Conservation (phyloP, 345 rosid species). For the Lenwebbia sp. region DNA sequence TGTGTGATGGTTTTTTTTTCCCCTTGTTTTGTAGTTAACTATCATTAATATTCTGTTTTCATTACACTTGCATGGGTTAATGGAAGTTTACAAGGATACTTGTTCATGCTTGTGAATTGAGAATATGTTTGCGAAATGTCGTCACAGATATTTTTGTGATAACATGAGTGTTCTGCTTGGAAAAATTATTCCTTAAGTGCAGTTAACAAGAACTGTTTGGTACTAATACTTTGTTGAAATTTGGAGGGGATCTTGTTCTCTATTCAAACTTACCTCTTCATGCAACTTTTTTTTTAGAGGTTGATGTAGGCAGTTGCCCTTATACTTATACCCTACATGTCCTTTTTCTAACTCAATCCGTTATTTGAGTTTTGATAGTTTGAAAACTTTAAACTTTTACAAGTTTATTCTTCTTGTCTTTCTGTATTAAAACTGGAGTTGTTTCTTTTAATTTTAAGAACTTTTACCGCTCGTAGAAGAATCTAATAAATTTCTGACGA, state of each 20-base stretch:
- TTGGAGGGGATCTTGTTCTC: not conserved
- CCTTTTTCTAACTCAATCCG: not conserved
- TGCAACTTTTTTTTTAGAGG: not conserved
- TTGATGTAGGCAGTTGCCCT: not conserved
- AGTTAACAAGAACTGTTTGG: not conserved
- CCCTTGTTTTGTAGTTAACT: not conserved
- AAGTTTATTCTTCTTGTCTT: not conserved
- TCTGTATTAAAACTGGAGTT: not conserved
- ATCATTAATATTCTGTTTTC: not conserved
- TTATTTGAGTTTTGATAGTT: not conserved
- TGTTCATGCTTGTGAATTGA: not conserved
- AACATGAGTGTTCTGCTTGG: not conserved
- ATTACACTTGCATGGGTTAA: not conserved
- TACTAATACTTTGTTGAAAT: not conserved
- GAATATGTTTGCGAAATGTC: not conserved
- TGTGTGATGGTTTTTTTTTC: not conserved
- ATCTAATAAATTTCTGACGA: not conserved
- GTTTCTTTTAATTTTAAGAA: not conserved
- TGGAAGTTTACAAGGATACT: not conserved
- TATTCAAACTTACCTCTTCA: not conserved
- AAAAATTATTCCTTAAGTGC: not conserved
- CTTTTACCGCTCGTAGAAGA: not conserved
- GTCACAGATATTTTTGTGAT: not conserved
- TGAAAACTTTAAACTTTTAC: not conserved
- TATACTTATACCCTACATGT: not conserved